Conservation (phyloP, 1,284 basidiomycete species). For the Boletus chippewaensis region DNA sequence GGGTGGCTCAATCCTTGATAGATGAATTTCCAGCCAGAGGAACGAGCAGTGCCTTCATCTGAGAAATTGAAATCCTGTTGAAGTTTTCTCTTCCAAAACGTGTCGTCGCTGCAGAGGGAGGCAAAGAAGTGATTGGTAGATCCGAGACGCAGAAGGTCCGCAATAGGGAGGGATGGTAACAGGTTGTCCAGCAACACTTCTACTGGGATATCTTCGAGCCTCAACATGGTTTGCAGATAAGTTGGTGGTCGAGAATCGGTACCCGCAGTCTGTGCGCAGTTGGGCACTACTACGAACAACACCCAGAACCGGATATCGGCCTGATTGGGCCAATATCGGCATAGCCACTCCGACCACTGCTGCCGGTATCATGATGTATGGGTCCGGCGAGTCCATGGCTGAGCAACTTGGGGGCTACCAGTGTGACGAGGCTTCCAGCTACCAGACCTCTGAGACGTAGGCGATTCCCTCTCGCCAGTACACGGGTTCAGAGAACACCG, state of each 20-base stretch:
- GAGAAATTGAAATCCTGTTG: slow-evolving; percentile 74
- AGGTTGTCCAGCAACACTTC: slow-evolving; percentile 74
- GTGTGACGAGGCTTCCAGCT: too few relatives aligned
- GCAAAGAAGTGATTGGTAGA: slow-evolving; percentile 55
- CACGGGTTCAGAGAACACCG: neutral
- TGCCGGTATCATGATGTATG: too few relatives aligned
- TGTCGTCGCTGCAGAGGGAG: slow-evolving; percentile 60
- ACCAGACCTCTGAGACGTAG: neutral
- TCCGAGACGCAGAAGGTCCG: slow-evolving; percentile 54
- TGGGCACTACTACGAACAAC: neutral
- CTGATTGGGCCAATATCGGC: slow-evolving; percentile 15
- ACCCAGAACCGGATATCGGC: slow-evolving; percentile 14
- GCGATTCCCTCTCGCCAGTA: neutral
- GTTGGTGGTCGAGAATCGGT: neutral
- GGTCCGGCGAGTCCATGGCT: neutral
- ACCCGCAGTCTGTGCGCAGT: slow-evolving; percentile 6
- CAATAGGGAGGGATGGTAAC: slow-evolving; percentile 51
- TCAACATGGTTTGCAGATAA: slow-evolving; percentile 25
- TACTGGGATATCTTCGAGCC: slow-evolving; percentile 50
- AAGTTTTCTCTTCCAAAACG: slow-evolving; percentile 72
- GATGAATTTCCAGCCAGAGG: slow-evolving; percentile 71
- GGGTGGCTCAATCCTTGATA: slow-evolving; percentile 61
- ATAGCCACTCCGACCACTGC: slow-evolving; percentile 19
- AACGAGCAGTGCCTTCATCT: slow-evolving; percentile 59
- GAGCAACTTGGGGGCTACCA: too few relatives aligned